Percentiles rank a stretch among this genome's conserved stretches.
phyloP scores from a whole-genome alignment of 768 basidiomycete species.

The Tricholoma saponaceum region DNA sequence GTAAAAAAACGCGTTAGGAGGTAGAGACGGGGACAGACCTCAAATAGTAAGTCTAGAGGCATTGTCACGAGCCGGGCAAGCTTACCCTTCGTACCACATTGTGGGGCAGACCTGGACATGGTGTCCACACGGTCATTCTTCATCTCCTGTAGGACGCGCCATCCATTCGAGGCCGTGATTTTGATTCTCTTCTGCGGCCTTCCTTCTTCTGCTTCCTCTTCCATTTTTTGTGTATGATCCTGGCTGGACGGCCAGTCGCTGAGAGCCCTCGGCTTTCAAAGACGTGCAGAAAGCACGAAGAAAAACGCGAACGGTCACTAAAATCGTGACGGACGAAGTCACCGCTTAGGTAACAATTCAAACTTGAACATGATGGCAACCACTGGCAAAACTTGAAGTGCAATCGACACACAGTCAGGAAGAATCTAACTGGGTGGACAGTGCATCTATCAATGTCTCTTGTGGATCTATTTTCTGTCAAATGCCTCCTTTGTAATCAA shows the following conservation, averaged over 20 bases:
- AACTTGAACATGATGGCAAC: no score
- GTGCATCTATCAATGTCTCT: no score
- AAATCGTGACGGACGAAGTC: no score
- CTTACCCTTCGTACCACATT: background rate
- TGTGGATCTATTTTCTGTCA: no score
- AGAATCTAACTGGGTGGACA: no score
- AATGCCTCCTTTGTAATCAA: no score
- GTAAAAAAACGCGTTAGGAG: background rate
- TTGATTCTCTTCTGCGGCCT: slow-evolving; percentile 6
- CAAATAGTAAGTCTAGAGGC: slow-evolving; percentile 10
- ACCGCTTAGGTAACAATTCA: no score
- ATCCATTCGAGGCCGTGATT: slow-evolving; percentile 5
- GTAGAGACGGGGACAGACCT: slow-evolving; percentile 1
- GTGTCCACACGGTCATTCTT: background rate
- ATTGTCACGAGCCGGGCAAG: slow-evolving; percentile 2
- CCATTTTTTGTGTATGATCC: background rate
- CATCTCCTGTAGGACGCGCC: background rate
- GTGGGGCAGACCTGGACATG: background rate
- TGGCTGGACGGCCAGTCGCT: background rate
- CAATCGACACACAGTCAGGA: no score
- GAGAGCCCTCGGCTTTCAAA: background rate
- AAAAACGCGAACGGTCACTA: no score
- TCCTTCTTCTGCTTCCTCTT: slow-evolving; percentile 7
- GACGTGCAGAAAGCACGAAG: no score
- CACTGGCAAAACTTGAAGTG: no score